phyloP scores from a whole-genome alignment of 345 rosid species.

The Gossypium turneri region DNA sequence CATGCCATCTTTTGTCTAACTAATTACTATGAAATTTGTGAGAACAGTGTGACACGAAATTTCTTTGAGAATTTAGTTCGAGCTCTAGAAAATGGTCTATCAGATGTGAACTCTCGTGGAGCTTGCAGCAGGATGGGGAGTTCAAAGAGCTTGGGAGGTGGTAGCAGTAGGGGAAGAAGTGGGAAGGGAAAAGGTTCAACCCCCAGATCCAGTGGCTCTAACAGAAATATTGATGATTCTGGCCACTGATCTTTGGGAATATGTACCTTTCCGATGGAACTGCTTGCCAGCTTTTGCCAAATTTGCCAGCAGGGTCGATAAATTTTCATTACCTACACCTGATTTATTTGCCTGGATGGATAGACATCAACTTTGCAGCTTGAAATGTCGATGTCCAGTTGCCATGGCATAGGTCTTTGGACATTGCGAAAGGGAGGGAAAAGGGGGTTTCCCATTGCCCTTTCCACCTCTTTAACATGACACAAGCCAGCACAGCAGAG shows the following conservation, averaged over 20 bases:
- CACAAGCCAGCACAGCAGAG: background rate
- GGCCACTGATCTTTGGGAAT: constrained; percentile 71
- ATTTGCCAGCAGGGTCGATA: constrained; percentile 55
- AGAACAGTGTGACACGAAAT: constrained; percentile 64
- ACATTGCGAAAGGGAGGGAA: background rate
- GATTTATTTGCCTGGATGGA: constrained; percentile 2
- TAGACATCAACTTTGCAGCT: constrained; percentile 9
- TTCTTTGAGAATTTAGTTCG: constrained; percentile 80
- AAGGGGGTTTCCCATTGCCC: background rate
- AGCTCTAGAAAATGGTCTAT: constrained; percentile 75
- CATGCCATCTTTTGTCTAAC: background rate
- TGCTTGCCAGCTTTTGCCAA: constrained; percentile 52
- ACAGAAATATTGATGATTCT: constrained; percentile 40
- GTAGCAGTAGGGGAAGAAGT: constrained; percentile 29
- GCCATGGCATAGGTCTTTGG: background rate
- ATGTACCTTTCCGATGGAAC: constrained; percentile 58
- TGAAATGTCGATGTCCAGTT: background rate
- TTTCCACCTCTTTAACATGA: background rate
- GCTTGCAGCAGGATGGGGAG: constrained; percentile 46
- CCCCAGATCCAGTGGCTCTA: constrained; percentile 50
- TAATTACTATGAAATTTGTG: constrained; percentile 7
- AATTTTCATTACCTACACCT: background rate
- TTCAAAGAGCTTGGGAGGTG: constrained; percentile 47
- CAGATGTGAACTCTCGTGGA: constrained; percentile 61
- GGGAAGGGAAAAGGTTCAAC: constrained; percentile 49